Conservation (phyloP, 2,329 filamentous ascomycete species). For the Calonectria fujianensis region DNA sequence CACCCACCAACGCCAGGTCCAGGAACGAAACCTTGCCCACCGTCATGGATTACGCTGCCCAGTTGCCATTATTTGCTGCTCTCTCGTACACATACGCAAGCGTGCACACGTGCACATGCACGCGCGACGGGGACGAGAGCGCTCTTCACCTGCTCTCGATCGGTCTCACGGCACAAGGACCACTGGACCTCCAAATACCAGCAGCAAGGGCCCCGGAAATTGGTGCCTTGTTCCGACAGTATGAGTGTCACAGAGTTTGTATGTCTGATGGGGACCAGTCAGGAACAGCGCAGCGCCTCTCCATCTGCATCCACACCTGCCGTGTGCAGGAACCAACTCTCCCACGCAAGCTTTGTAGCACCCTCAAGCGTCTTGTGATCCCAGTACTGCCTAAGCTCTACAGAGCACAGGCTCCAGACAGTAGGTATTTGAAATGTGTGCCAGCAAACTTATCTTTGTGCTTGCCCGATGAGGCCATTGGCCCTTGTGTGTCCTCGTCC, state of each 20-base stretch:
- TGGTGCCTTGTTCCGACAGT: constrained; percentile 32
- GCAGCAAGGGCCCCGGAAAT: constrained; percentile 26
- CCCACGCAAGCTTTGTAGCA: constrained; percentile 23
- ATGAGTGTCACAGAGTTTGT: constrained; percentile 21
- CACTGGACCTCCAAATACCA: constrained; percentile 11
- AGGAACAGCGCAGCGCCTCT: neutral
- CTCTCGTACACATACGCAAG: constrained; percentile 12
- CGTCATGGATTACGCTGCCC: constrained; percentile 26
- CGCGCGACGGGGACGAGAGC: neutral
- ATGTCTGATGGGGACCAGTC: constrained; percentile 21
- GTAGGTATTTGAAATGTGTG: constrained; percentile 13
- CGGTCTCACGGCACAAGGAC: constrained; percentile 15
- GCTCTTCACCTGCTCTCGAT: constrained; percentile 3
- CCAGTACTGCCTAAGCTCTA: constrained; percentile 2
- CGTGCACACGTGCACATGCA: constrained; percentile 23
- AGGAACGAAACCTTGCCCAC: constrained; percentile 34
- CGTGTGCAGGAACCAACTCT: constrained; percentile 11
- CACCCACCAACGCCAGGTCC: constrained; percentile 26
- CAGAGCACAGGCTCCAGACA: neutral
- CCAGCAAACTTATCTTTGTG: constrained; percentile 19
- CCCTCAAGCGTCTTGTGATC: constrained; percentile 23
- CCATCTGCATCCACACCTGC: constrained; percentile 17
- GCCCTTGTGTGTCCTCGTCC: constrained; percentile 30
- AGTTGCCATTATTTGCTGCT: constrained; percentile 31
- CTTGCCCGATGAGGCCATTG: constrained; percentile 34